These are phyloP conservation scores for Aphanomyces invadans DNA, from an alignment of 352 stramenopile genomes.

Conservation along the genomic window DNA sequence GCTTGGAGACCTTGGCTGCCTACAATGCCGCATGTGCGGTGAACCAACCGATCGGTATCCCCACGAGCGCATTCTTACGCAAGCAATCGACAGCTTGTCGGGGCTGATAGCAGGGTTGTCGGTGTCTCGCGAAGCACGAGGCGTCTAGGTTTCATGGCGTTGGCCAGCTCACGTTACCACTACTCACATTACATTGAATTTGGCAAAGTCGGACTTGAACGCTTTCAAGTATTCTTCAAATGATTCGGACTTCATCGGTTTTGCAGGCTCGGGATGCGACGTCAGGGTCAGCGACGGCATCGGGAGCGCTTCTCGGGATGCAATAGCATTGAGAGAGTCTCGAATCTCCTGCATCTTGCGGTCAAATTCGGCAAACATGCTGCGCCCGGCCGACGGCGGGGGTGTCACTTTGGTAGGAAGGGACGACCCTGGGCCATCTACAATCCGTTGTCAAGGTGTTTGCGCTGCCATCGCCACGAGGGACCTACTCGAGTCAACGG, in stretches of 20 bases:
- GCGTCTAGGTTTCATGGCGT: too few relatives aligned
- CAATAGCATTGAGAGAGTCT: slow-evolving; percentile 12
- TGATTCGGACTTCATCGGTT: neutral
- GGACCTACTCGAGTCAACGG: neutral
- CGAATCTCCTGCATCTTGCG: slow-evolving; percentile 19
- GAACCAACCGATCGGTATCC: too few relatives aligned
- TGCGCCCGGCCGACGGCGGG: neutral
- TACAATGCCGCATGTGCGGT: too few relatives aligned
- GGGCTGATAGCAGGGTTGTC: too few relatives aligned
- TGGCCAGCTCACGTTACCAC: too few relatives aligned
- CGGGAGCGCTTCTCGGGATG: slow-evolving; percentile 4
- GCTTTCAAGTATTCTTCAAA: slow-evolving; percentile 17
- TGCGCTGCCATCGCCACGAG: neutral
- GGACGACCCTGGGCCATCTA: neutral
- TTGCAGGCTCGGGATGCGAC: neutral
- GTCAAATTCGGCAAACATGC: slow-evolving; percentile 20
- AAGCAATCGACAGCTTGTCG: too few relatives aligned
- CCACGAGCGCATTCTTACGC: too few relatives aligned
- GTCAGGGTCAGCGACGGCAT: neutral
- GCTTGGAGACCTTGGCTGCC: too few relatives aligned
- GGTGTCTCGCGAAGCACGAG: too few relatives aligned
- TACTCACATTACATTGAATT: too few relatives aligned
- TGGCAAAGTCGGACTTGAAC: slow-evolving; percentile 9
- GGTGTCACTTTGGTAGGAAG: neutral
- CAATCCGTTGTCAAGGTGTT: neutral